Conservation (phyloP, 345 rosid genomes). For the Acer negundo region DNA sequence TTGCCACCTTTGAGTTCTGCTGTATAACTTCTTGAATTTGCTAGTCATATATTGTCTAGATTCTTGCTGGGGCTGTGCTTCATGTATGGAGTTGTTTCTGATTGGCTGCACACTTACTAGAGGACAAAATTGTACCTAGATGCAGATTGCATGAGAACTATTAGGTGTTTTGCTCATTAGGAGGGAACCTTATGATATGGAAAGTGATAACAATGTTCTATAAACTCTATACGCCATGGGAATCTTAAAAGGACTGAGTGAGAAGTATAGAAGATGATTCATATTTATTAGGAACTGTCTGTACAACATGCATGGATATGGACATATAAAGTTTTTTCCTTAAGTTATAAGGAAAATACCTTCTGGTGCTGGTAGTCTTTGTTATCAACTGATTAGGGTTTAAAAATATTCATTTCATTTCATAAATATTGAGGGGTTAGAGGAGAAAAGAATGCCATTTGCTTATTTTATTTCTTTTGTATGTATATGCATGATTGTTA, state of each 20-base stretch:
- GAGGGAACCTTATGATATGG: too few species aligned
- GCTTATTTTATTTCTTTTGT: not conserved
- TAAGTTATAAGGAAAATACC: not conserved
- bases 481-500: not conserved
- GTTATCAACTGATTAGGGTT: not conserved
- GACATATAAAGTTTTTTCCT: not conserved
- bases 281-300: too few species aligned
- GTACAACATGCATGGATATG: too few species aligned
- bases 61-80: not conserved
- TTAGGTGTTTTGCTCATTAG: too few species aligned
- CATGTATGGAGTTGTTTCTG: not conserved
- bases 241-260: too few species aligned
- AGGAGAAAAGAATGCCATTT: not conserved
- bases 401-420: not conserved
- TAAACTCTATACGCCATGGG: too few species aligned
- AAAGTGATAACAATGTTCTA: too few species aligned
- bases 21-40: not conserved
- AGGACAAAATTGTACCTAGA: not conserved
- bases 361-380: not conserved
- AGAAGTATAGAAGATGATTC: too few species aligned
- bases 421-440: slow-evolving; percentile 1
- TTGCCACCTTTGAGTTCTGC: not conserved
- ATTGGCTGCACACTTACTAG: not conserved
- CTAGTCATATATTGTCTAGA: not conserved
- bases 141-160: too few species aligned